Conservation (phyloP, 805 yeast genomes). For the Kuraishia floccosa region DNA sequence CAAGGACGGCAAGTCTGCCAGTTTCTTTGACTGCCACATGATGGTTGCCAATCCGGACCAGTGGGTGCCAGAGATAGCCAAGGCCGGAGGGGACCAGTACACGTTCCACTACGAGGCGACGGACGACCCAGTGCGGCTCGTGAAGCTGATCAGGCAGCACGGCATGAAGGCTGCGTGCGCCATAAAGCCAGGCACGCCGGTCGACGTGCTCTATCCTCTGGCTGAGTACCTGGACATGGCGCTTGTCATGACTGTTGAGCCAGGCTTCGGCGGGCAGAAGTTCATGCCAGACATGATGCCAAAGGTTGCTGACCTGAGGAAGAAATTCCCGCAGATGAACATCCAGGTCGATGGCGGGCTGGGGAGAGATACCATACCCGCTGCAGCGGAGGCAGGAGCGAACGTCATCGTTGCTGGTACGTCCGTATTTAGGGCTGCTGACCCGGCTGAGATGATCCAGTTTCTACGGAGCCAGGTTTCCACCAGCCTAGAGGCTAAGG, state of each 20-base stretch:
- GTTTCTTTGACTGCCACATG: conserved; percentile 92
- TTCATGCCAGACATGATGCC: conserved; percentile 97
- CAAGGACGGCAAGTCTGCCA: conserved; percentile 27
- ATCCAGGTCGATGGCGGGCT: conserved; percentile 97
- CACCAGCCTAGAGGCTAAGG: conserved; percentile 31
- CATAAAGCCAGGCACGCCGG: conserved; percentile 86
- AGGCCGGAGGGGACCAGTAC: conserved; percentile 91
- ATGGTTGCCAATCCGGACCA: conserved; percentile 90
- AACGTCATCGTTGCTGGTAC: conserved; percentile 98
- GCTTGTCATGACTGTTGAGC: conserved; percentile 97
- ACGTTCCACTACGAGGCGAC: conserved; percentile 96
- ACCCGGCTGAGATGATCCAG: conserved; percentile 66
- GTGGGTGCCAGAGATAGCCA: conserved; percentile 89
- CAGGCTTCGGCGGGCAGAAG: conserved; percentile 97
- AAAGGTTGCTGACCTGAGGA: conserved; percentile 72
- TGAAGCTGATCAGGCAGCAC: conserved; percentile 58
- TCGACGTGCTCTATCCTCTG: conserved; percentile 66
- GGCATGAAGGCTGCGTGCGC: conserved; percentile 96
- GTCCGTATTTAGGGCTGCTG: conserved; percentile 75
- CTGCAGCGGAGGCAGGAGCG: conserved; percentile 95
- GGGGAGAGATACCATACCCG: conserved; percentile 72
- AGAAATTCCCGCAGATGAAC: conserved; percentile 63
- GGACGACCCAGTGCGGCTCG: conserved; percentile 60
- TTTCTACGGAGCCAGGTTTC: conserved; percentile 56
- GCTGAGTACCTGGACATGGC: conserved; percentile 84